Percentiles rank a stretch among this genome's conserved stretches.
Evolutionary conservation across 78 protist genomes (phyloP).

Genomic region (Isochrysis galbana): DNA sequence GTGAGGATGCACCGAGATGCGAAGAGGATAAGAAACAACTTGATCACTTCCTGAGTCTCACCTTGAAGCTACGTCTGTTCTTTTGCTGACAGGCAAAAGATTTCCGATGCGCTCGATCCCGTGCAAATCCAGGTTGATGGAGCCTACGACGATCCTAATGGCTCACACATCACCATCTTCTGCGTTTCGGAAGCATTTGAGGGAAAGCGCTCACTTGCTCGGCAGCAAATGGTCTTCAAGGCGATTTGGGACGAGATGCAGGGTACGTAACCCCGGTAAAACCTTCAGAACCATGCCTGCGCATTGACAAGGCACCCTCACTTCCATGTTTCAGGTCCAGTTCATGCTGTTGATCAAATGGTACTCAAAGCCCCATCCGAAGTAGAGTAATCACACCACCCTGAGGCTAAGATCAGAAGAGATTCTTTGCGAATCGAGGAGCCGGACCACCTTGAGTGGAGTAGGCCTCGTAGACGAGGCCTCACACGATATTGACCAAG

Average conservation of each 20-base stretch:
- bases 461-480: too few species aligned
- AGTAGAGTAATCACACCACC: too few species aligned
- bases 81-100: background rate
- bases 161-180: background rate
- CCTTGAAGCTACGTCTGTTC: too few species aligned
- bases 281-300: background rate
- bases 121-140: background rate
- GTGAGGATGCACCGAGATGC: too few species aligned
- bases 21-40: too few species aligned
- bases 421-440: too few species aligned
- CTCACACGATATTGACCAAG: too few species aligned
- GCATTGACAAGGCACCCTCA: too few species aligned
- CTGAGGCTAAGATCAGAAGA: too few species aligned
- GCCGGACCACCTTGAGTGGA: too few species aligned
- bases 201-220: background rate
- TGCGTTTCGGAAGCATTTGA: background rate
- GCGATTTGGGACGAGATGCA: background rate
- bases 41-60: too few species aligned
- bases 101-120: background rate
- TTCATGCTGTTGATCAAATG: conserved; percentile 8
- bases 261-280: background rate
- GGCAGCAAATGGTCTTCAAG: conserved; percentile 16
- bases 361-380: background rate
- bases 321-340: too few species aligned
- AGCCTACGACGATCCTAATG: conserved; percentile 20